Percentiles rank a stretch among this genome's conserved stretches.
Evolutionary conservation across 75 land plant genomes (phyloP).

Genomic region (Picea glauca): DNA sequence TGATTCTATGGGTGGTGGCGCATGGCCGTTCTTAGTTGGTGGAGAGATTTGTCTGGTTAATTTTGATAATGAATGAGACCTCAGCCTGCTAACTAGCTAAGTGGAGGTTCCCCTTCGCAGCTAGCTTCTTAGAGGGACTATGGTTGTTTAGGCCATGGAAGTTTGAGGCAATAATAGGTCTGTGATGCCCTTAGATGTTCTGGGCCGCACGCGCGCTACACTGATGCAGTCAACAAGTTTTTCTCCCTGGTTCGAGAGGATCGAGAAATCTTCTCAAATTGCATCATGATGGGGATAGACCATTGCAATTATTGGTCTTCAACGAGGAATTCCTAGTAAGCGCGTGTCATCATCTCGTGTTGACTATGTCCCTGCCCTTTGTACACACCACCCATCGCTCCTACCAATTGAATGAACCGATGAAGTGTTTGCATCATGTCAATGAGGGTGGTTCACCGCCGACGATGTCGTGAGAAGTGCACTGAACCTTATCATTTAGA

Average conservation of each 20-base stretch:
- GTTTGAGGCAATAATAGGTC: slow-evolving; percentile 83
- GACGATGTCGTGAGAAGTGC: too few relatives aligned
- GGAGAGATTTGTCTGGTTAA: slow-evolving; percentile 95
- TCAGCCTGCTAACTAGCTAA: slow-evolving; percentile 89
- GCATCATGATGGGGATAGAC: slow-evolving; percentile 38
- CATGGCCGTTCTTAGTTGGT: slow-evolving; percentile 60
- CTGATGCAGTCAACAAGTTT: slow-evolving; percentile 46
- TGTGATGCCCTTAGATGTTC: slow-evolving; percentile 86
- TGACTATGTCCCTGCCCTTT: too few relatives aligned
- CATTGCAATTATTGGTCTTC: slow-evolving; percentile 41
- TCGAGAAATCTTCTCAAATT: slow-evolving; percentile 30
- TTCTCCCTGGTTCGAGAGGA: slow-evolving; percentile 24
- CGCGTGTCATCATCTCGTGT: too few relatives aligned
- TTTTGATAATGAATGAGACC: slow-evolving; percentile 93
- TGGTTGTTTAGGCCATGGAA: slow-evolving; percentile 61
- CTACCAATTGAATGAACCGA: too few relatives aligned
- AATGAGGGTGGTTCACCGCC: too few relatives aligned
- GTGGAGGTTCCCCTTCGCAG: slow-evolving; percentile 22
- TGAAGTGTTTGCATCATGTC: too few relatives aligned
- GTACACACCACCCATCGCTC: too few relatives aligned
- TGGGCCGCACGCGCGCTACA: slow-evolving; percentile 61
- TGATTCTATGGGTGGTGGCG: slow-evolving; percentile 64
- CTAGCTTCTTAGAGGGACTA: slow-evolving; percentile 66
- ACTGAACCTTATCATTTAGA: too few relatives aligned
- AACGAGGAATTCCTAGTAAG: slow-evolving; percentile 43